Evolutionary conservation across 2,329 filamentous ascomycete species (phyloP).

Genomic region (Emmonsia crescens): DNA sequence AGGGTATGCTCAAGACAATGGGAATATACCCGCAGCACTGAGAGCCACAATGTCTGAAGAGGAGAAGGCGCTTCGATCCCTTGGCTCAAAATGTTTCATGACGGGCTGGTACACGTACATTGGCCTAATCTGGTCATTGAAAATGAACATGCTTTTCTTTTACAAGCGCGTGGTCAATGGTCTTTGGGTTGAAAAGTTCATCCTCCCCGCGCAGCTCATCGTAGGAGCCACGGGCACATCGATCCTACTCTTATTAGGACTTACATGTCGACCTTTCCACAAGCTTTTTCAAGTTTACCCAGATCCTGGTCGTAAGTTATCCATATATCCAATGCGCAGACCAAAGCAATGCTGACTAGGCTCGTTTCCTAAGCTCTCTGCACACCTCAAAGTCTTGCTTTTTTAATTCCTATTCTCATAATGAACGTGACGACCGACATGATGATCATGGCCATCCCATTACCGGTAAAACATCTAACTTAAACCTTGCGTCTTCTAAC

Average conservation of each 20-base stretch:
- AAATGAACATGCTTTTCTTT: conserved; percentile 34
- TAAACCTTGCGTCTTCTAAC: too few relatives aligned
- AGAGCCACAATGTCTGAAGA: conserved; percentile 21
- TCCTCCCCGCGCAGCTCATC: conserved; percentile 26
- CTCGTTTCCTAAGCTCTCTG: conserved; percentile 15
- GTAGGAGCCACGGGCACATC: conserved; percentile 18
- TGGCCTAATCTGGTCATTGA: conserved; percentile 31
- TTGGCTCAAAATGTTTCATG: conserved; percentile 28
- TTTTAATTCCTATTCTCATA: conserved; percentile 24
- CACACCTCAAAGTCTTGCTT: conserved; percentile 23
- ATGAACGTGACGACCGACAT: conserved; percentile 28
- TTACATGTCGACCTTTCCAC: conserved; percentile 26
- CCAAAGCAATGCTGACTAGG: not conserved
- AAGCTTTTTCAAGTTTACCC: conserved; percentile 29
- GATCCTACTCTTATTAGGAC: conserved; percentile 19
- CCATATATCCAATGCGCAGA: not conserved
- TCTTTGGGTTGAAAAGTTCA: conserved; percentile 27
- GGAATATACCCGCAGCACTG: conserved; percentile 23
- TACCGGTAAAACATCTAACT: conserved; percentile 18
- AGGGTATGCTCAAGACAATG: conserved; percentile 19
- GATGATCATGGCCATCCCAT: conserved; percentile 27
- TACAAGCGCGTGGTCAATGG: conserved; percentile 28
- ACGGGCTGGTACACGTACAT: conserved; percentile 26
- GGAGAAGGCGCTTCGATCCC: conserved; percentile 20
- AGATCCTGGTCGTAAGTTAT: conserved; percentile 27